Evolutionary conservation across 257 asterid species (phyloP), one percentile per base, ranked within the genome.

Genomic region (Lantana camara): DNA sequence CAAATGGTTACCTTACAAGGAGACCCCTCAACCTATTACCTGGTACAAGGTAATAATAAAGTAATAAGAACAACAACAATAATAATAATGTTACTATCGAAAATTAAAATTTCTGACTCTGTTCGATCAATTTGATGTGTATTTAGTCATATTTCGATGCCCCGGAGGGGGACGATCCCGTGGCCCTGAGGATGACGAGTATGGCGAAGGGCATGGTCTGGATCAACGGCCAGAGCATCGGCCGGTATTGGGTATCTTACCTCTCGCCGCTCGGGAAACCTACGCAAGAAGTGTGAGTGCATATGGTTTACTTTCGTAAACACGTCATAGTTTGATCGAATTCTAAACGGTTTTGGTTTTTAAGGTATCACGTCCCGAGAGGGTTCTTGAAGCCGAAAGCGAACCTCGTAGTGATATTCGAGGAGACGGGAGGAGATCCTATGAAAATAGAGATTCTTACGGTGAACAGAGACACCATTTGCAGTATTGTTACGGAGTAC

Each of bases 171-270:
- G 53, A 48, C 0, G 69, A 68, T 29, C 99, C 99, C 0, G 87
- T 94, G 6, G 96, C 90, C 0, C 3, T 94, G n/a, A 74, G 68
- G 9, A 83, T 88, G 96, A 52, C 71, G 4, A 68, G 78, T 34
- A 94, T 94, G 99, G 71, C 80, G 3, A 94, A 90, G 77, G 99
- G 99, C 1, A 77, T 86, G 93, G 23, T 86, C 0, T 94, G 99
- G 99, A 82, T 94, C 10, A 94, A 94, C 4, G 99, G 97, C 7
- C 62, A 7, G 46, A 86, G 67, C 81, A 75, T 94, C 1, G 99
- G 99, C 3, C 95, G 99, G 4, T 94, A 88, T 37, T 94, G 99
- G 99, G 75, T 76, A 0, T 88, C 97, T 19, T 90, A 77, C 71
- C 78, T 78, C 51, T 84, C 96, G 13, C 91, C 96, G 4, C 75